Base-by-base conservation (phyloP, 2,329 filamentous ascomycete species). In the Pseudocercospora eumusae region DNA sequence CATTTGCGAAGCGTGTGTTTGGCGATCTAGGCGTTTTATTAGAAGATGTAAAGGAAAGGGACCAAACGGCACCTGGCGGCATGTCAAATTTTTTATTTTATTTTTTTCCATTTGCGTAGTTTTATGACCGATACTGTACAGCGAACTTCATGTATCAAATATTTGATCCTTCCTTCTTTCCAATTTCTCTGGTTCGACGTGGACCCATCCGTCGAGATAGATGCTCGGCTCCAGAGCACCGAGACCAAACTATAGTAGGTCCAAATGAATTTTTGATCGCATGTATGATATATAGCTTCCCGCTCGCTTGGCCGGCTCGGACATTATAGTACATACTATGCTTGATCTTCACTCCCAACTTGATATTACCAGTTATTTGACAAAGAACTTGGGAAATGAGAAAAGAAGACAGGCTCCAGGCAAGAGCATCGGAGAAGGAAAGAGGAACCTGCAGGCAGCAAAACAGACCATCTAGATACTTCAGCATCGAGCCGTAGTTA, bases 361-460 rank as follows among this genome's bases (percentile, higher is more conserved):
- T 21, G 33, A n/a, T 64, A 45, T 21, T 57, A 58, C 61, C 60
- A 62, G n/a, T n/a, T n/a, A n/a, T n/a, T n/a, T n/a, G n/a, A n/a
- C n/a, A n/a, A n/a, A n/a, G n/a, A n/a, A n/a, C n/a, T n/a, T n/a
- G n/a, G n/a, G n/a, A n/a, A n/a, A n/a, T n/a, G n/a, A n/a, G n/a
- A n/a, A n/a, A n/a, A n/a, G n/a, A n/a, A n/a, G n/a, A n/a, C n/a
- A n/a, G n/a, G n/a, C n/a, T n/a, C n/a, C n/a, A 36, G 25, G 28
- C 49, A 18, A 53, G 23, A 25, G 20, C 9, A 25, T 49, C 44
- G 44, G 10, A 52, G 23, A 6, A 20, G 49, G 49, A 53, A 53
- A 31, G 49, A 31, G 25, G n/a, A n/a, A n/a, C n/a, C n/a, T n/a
- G n/a, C n/a, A n/a, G n/a, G n/a, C n/a, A n/a, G n/a, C n/a, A n/a